Base-by-base conservation (phyloP, 148 eudicot genomes). In the Amaranthus cruentus region DNA sequence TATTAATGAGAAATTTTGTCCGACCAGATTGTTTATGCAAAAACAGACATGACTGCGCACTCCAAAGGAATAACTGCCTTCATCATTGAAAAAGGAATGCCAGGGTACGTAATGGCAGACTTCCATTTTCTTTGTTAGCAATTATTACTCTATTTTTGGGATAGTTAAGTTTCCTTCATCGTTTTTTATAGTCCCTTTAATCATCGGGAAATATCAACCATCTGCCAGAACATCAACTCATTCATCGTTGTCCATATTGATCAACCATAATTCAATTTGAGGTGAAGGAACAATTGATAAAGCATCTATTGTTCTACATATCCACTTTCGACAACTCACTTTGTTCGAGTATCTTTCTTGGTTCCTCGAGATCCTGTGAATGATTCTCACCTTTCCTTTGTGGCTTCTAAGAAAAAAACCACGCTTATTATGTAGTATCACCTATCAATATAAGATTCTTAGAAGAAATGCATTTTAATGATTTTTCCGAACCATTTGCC, bases 41-140 rank as follows among this genome's bases (percentile, higher is more conserved):
- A 96, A 86, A 96, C 97, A 42, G 91, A 92, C 70, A 53, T 80
- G 62, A 81, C 84, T 63, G 88, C 96, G 62, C 84, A 75, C 61
- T 86, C 99, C 54, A 96, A 92, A 82, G 99, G 99, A 83, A 96
- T 96, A 73, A 96, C 99, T 56, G 96, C 97, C 51, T 96, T 96
- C 83, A 87, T 96, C 80, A 89, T 96, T 15, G 99, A 96, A 86
- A 92, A 92, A 77, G 97, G 89, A 78, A 88, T 90, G 92, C 89
- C 90, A 46, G 97, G 99, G 99, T 96, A 92, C 61, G 58, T 67
- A 52, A 63, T 21, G 9, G 43, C 46, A 64, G 7, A 9, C 50
- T 54, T 54, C 4, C 55, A n/a, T 6, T 52, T 78, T 43, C 8
- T 76, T 59, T 42, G 5, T 67, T 58, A 6, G 61, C 10, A 68